Conservation (phyloP, 768 basidiomycete genomes). For the Phylloporus arenicola region DNA sequence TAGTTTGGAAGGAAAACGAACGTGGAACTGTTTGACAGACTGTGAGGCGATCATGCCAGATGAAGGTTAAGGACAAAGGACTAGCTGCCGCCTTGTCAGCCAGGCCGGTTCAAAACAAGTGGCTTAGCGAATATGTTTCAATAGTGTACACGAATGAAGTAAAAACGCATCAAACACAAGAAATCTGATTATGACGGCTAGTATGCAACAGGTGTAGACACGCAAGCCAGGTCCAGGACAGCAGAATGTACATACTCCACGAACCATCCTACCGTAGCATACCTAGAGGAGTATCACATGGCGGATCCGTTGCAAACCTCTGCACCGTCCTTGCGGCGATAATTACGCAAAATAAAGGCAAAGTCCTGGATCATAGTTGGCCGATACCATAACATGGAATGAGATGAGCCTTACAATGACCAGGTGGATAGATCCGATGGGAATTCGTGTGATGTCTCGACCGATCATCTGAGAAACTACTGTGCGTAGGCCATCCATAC, state of each 20-base stretch:
- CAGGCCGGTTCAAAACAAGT: slow-evolving; percentile 10
- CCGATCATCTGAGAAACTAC: slow-evolving; percentile 20
- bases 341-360: slow-evolving; percentile 15
- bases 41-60: slow-evolving; percentile 19
- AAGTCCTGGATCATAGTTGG: slow-evolving; percentile 19
- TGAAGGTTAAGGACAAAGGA: slow-evolving; percentile 1
- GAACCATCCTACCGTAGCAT: not conserved
- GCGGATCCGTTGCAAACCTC: not conserved
- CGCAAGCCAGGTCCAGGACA: slow-evolving; percentile 1
- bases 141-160: not conserved
- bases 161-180: slow-evolving; percentile 1
- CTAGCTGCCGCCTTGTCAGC: not conserved
- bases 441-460: slow-evolving; percentile 5
- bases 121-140: not conserved
- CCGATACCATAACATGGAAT: not conserved
- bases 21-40: slow-evolving; percentile 15
- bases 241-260: not conserved
- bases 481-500: slow-evolving; percentile 13
- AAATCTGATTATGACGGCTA: slow-evolving; percentile 8
- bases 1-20: slow-evolving; percentile 32
- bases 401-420: slow-evolving; percentile 13
- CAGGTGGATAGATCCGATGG: slow-evolving; percentile 16
- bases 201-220: slow-evolving; percentile 6
- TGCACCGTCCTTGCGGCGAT: slow-evolving; percentile 1
- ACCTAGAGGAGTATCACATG: not conserved